Conservation (phyloP, 768 basidiomycete species). For the Lactarius sp. region DNA sequence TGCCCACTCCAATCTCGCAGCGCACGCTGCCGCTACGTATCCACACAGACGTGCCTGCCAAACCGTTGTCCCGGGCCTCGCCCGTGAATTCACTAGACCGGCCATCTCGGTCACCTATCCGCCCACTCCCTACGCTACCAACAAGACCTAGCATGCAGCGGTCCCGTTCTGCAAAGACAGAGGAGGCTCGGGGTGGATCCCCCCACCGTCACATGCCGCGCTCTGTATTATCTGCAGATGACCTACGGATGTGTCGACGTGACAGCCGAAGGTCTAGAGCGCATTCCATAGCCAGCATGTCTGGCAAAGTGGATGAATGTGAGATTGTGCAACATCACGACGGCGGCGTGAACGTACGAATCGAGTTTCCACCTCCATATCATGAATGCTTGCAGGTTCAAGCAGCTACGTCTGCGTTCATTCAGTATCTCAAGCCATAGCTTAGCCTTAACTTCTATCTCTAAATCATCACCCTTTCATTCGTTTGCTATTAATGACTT, state of each 20-base stretch:
- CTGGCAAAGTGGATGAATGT: background rate
- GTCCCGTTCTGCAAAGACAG: slow-evolving; percentile 6
- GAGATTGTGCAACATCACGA: slow-evolving; percentile 18
- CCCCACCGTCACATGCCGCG: background rate
- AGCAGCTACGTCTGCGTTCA: background rate
- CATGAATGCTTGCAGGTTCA: slow-evolving; percentile 15
- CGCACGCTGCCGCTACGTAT: background rate
- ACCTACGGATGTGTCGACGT: background rate
- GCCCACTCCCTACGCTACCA: slow-evolving; percentile 12
- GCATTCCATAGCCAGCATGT: slow-evolving; percentile 2
- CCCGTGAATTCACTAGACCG: background rate
- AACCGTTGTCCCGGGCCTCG: background rate
- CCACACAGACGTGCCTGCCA: slow-evolving; percentile 6
- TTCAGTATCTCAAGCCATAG: background rate
- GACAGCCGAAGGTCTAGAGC: background rate
- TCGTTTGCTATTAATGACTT: background rate
- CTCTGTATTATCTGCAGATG: slow-evolving; percentile 6
- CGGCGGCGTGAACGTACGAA: background rate
- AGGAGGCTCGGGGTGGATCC: slow-evolving; percentile 4
- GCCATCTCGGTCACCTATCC: slow-evolving; percentile 1
- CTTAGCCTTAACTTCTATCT: background rate
- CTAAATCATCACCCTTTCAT: background rate
- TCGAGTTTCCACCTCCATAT: slow-evolving; percentile 23
- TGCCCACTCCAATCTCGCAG: background rate
- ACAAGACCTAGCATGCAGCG: background rate